Conservation (phyloP, 257 asterid species). For the Scutellaria galericulata region DNA sequence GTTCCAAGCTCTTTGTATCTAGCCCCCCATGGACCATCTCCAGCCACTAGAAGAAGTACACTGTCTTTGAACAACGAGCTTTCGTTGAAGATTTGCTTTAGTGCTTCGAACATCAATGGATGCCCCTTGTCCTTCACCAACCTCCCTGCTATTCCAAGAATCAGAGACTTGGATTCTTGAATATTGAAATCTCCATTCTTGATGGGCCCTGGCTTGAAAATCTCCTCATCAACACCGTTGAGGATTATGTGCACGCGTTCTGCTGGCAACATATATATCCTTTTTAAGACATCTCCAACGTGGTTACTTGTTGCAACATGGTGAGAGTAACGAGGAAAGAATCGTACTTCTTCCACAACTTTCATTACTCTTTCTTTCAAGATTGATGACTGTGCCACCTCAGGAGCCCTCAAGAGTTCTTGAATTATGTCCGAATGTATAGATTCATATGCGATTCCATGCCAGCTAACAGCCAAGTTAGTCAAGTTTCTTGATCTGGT, state of each 20-base stretch:
- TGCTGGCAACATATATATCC: slow-evolving; percentile 76
- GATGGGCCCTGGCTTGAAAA: slow-evolving; percentile 49
- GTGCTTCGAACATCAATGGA: slow-evolving; percentile 66
- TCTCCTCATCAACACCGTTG: slow-evolving; percentile 62
- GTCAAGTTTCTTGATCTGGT: slow-evolving; percentile 56
- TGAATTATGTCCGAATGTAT: slow-evolving; percentile 80
- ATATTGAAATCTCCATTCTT: slow-evolving; percentile 27
- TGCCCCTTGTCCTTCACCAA: slow-evolving; percentile 85
- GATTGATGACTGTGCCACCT: slow-evolving; percentile 35
- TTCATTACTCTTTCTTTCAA: slow-evolving; percentile 47
- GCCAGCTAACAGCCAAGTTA: slow-evolving; percentile 81
- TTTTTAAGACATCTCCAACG: slow-evolving; percentile 67
- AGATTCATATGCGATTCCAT: slow-evolving; percentile 76
- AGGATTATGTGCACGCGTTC: slow-evolving; percentile 70
- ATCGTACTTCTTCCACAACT: slow-evolving; percentile 69
- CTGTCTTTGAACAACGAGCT: slow-evolving; percentile 45
- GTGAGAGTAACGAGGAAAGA: slow-evolving; percentile 68
- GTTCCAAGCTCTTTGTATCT: slow-evolving; percentile 65
- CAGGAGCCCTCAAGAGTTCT: slow-evolving; percentile 50
- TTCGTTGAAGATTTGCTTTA: slow-evolving; percentile 58
- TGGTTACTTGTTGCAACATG: slow-evolving; percentile 84
- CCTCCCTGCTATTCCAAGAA: slow-evolving; percentile 78
- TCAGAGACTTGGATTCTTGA: slow-evolving; percentile 43
- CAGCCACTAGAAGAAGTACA: slow-evolving; percentile 66
- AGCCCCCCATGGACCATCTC: slow-evolving; percentile 81